A percentile compares a stretch with the other conserved stretches of the same genome.
Conservation (phyloP, 257 asterid species). For the Ligustrum vulgare region DNA sequence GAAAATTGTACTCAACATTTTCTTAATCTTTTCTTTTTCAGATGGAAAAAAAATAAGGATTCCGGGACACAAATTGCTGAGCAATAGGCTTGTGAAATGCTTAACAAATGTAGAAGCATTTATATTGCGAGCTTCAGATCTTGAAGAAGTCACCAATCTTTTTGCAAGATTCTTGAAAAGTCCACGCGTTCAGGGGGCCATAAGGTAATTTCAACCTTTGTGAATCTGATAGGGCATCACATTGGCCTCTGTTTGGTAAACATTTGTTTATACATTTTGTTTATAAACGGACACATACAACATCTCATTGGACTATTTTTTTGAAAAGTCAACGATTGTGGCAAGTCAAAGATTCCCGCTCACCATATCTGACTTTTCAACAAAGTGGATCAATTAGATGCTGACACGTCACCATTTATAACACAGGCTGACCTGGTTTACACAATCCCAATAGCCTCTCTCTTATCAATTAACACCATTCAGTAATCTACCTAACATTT, state of each 20-base stretch:
- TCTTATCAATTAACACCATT: not conserved
- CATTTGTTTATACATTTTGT: no score
- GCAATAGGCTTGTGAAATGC: slow-evolving; percentile 77
- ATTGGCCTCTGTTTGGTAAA: no score
- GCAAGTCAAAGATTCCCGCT: no score
- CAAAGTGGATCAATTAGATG: no score
- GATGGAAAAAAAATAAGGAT: slow-evolving; percentile 40
- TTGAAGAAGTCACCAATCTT: slow-evolving; percentile 80
- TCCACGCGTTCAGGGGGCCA: slow-evolving; percentile 84
- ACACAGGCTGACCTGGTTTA: not conserved
- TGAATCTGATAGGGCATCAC: no score
- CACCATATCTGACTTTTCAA: no score
- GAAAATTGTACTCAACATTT: no score
- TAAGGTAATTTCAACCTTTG: slow-evolving; percentile 52
- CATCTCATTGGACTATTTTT: not conserved
- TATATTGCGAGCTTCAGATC: slow-evolving; percentile 69
- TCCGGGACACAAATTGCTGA: slow-evolving; percentile 63
- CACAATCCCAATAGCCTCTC: not conserved
- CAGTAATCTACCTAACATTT: no score
- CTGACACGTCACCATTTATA: no score
- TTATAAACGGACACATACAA: not conserved
- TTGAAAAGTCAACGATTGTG: no score
- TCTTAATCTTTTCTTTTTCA: no score
- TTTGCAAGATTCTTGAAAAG: slow-evolving; percentile 74
- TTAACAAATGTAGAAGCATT: slow-evolving; percentile 78